Evolutionary conservation across 2,329 filamentous ascomycete species (phyloP), one percentile per base, ranked within the genome.

Genomic region (Trichoderma breve): DNA sequence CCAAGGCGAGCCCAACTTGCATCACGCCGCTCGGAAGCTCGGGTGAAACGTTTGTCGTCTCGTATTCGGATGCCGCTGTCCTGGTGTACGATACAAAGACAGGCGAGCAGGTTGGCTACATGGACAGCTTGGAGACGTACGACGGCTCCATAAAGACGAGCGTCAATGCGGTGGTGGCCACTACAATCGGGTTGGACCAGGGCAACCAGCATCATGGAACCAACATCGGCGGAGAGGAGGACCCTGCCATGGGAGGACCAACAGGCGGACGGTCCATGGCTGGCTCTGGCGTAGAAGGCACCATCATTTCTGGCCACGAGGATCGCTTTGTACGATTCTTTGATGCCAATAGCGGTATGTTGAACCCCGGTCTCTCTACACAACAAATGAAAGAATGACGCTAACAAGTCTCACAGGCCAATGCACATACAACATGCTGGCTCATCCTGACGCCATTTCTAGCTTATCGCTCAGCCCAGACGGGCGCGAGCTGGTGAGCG

Each of bases 371-470:
- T 28, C 6, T 21, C 9, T 21, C 9, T 6, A 15, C 11, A 32
- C 6, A n/a, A 21, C 26, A 14, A 53, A 15, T 3, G 24, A 34
- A 26, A n/a, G 57, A 32, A 18, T 18, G 24, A 24, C 24, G 15
- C 71, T 72, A 43, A 72, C 60, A 36, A 2, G 2, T 11, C 11
- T 28, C 11, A n/a, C 75, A 98, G 96, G 96, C 71, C 96, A 99
- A 94, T 98, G 95, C 84, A 98, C 96, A 74, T 99, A 99, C 83
- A 97, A 93, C 78, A 99, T 99, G 96, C 90, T 98, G 73, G 96
- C 96, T 6, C 96, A 99, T 77, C 94, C 96, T 0, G 92, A 95
- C 3, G 92, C 96, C 71, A 98, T 99, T 75, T 97, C 96, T 1
- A 92, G 93, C 30, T 87, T 99, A 6, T 97, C 94, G 0, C 88